phyloP scores from a whole-genome alignment of 192 early-diverging fungal genomes.

The Obelidium mucronatum region DNA sequence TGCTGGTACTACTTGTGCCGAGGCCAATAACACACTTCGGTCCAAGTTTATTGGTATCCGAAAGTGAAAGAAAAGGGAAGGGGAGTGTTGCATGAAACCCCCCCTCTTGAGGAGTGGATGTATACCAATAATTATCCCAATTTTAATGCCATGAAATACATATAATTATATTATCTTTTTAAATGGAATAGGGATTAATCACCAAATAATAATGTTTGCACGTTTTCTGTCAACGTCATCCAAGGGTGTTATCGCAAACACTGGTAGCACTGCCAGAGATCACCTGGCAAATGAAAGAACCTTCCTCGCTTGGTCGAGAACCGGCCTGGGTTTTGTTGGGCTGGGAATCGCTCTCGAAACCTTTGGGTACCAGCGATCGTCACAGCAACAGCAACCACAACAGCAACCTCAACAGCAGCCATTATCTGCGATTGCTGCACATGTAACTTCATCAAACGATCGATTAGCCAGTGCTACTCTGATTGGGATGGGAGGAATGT shows the following conservation, averaged over 20 bases:
- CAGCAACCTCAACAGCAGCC: neutral
- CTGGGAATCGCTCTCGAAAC: slow-evolving; percentile 14
- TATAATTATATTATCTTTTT: too few relatives aligned
- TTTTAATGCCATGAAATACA: too few relatives aligned
- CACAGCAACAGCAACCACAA: neutral
- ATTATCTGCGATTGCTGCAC: neutral
- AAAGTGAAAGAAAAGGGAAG: too few relatives aligned
- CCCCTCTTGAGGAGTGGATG: too few relatives aligned
- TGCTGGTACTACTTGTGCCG: too few relatives aligned
- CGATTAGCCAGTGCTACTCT: neutral
- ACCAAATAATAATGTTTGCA: too few relatives aligned
- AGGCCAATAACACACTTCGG: too few relatives aligned
- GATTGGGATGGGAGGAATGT: slow-evolving; percentile 10
- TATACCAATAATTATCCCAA: too few relatives aligned
- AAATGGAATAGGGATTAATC: too few relatives aligned
- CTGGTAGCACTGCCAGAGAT: neutral
- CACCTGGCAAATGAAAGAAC: slow-evolving; percentile 8
- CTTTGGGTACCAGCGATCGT: slow-evolving; percentile 1
- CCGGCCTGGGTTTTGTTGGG: slow-evolving; percentile 13
- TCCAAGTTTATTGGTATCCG: too few relatives aligned
- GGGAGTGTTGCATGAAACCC: too few relatives aligned
- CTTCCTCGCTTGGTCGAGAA: slow-evolving; percentile 13
- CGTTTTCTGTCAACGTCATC: neutral
- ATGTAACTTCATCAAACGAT: neutral
- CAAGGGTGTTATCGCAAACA: too few relatives aligned